These are phyloP conservation scores for Suhomyces panamericanus DNA, from an alignment of 1,139 yeast species.

Conservation along the genomic window DNA sequence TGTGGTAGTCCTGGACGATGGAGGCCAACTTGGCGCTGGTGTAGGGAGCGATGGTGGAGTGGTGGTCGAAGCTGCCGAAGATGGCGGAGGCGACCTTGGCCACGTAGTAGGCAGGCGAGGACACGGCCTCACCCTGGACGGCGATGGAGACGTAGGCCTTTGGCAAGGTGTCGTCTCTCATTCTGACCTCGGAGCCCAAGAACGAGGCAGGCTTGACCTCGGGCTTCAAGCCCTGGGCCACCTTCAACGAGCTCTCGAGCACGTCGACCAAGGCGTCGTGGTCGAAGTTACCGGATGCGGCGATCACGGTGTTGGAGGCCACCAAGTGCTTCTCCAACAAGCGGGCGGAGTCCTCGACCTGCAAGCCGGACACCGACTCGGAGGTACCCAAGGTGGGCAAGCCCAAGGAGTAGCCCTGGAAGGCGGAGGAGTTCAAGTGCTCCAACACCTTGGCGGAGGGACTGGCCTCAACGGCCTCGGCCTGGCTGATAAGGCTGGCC, in stretches of 20 bases:
- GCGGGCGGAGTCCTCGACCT: slow-evolving; percentile 55
- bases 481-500: slow-evolving; percentile 38
- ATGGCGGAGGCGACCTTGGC: slow-evolving; percentile 75
- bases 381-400: slow-evolving; percentile 73
- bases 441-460: slow-evolving; percentile 58
- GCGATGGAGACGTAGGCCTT: slow-evolving; percentile 76
- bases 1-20: slow-evolving; percentile 67
- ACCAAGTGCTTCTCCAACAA: slow-evolving; percentile 59
- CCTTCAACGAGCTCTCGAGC: slow-evolving; percentile 50
- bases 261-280: slow-evolving; percentile 70
- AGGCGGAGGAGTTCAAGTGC: slow-evolving; percentile 78
- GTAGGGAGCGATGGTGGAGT: slow-evolving; percentile 57
- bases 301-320: slow-evolving; percentile 64
- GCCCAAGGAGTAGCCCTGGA: slow-evolving; percentile 79
- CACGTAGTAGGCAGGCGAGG: slow-evolving; percentile 64
- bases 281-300: slow-evolving; percentile 70
- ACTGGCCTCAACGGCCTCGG: slow-evolving; percentile 45
- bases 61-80: slow-evolving; percentile 59
- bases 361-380: slow-evolving; percentile 60
- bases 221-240: slow-evolving; percentile 59
- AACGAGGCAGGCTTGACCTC: slow-evolving; percentile 55
- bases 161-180: slow-evolving; percentile 85
- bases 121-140: slow-evolving; percentile 65
- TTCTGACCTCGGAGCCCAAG: slow-evolving; percentile 82
- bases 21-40: slow-evolving; percentile 86